A percentile compares a stretch with the other conserved stretches of the same genome.
These are phyloP conservation scores for Ganoderma lucidum DNA, from an alignment of 1,284 basidiomycete species.

Conservation along the genomic window DNA sequence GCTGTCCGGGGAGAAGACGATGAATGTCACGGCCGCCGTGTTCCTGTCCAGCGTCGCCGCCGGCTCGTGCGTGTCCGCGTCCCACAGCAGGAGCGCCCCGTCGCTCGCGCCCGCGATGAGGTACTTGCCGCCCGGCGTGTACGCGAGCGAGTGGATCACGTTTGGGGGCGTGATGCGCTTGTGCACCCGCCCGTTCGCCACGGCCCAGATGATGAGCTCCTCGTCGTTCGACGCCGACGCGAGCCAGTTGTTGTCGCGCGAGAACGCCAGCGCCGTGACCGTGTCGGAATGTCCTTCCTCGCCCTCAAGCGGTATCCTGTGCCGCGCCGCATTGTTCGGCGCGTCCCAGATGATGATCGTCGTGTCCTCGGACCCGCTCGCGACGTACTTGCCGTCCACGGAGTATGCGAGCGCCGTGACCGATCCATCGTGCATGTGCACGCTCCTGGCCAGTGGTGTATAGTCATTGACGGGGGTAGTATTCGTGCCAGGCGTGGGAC, in stretches of 20 bases:
- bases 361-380: constrained; percentile 31
- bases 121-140: constrained; percentile 35
- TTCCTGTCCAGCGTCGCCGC: constrained; percentile 20
- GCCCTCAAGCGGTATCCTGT: no score
- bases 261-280: constrained; percentile 34
- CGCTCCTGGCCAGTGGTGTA: no score
- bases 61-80: constrained; percentile 22
- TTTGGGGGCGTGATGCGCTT: constrained; percentile 12
- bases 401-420: constrained; percentile 31
- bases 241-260: constrained; percentile 35
- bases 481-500: no score
- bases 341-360: constrained; percentile 27
- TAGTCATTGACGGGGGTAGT: no score
- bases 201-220: constrained; percentile 14
- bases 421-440: constrained; percentile 20
- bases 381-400: constrained; percentile 28
- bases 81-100: constrained; percentile 35
- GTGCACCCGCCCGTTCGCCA: constrained; percentile 3
- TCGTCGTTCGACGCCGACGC: constrained; percentile 17
- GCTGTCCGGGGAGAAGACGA: constrained; percentile 36
- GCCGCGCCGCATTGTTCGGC: no score
- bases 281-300: neutral
- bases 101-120: constrained; percentile 36
- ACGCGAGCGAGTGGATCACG: constrained; percentile 32
- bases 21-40: constrained; percentile 30